Conservation (phyloP, 31 red algal genomes). For the Porphyra umbilicalis region DNA sequence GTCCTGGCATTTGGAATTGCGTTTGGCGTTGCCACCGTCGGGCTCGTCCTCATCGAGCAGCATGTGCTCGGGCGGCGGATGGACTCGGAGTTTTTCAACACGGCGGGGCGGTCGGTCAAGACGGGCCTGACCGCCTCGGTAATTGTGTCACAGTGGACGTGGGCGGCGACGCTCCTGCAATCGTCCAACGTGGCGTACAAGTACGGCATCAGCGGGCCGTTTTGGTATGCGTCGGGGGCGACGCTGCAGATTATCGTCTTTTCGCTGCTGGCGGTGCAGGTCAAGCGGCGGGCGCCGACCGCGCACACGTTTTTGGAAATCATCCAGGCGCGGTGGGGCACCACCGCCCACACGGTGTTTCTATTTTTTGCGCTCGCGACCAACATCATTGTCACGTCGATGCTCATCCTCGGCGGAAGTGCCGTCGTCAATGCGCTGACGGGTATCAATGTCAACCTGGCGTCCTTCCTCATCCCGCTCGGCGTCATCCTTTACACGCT, state of each 20-base stretch:
- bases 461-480: constrained; percentile 62
- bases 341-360: constrained; percentile 32
- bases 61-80: constrained; percentile 20
- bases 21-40: constrained; percentile 45
- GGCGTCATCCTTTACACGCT: constrained; percentile 72
- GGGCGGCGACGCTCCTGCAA: constrained; percentile 68
- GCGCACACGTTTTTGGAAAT: constrained; percentile 66
- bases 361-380: constrained; percentile 42
- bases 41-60: constrained; percentile 42
- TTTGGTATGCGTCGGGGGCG: constrained; percentile 69
- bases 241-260: constrained; percentile 58
- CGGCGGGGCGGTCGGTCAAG: constrained; percentile 38
- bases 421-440: constrained; percentile 40
- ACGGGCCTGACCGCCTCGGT: constrained; percentile 70
- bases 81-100: constrained; percentile 70
- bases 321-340: constrained; percentile 56
- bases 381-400: constrained; percentile 52
- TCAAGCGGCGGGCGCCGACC: constrained; percentile 60
- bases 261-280: constrained; percentile 39
- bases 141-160: constrained; percentile 69
- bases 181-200: constrained; percentile 49
- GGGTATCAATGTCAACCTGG: constrained; percentile 39
- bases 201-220: constrained; percentile 43
- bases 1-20: constrained; percentile 56
- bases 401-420: constrained; percentile 51